A percentile compares a stretch with the other conserved stretches of the same genome.
These are phyloP conservation scores for Fusarium sulawesiense DNA, from an alignment of 2,329 filamentous ascomycete genomes.

Conservation along the genomic window DNA sequence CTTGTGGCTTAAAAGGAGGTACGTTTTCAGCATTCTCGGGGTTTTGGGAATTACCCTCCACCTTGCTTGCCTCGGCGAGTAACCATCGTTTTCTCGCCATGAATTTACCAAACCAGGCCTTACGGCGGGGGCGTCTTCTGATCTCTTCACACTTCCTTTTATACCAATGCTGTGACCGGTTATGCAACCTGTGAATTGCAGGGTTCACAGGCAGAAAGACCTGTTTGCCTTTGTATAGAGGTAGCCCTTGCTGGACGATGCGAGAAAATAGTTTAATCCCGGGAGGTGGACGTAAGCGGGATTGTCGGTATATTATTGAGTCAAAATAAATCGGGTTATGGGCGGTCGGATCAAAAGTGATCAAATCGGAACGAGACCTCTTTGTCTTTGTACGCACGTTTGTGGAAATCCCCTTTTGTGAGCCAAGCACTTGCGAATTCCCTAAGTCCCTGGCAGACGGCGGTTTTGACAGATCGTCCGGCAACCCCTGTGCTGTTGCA, in stretches of 20 bases:
- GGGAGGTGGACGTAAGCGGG: slow-evolving; percentile 40
- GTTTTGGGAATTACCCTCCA: slow-evolving; percentile 24
- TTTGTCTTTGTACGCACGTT: not conserved
- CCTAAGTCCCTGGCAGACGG: not conserved
- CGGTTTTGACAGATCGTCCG: not conserved
- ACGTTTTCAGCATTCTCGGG: slow-evolving; percentile 12
- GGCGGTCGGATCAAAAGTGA: slow-evolving; percentile 41
- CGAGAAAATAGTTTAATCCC: slow-evolving; percentile 30
- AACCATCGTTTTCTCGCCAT: slow-evolving; percentile 53
- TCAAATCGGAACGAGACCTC: not conserved
- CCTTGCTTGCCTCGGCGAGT: slow-evolving; percentile 36
- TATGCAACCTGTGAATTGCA: slow-evolving; percentile 59
- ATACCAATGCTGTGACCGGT: slow-evolving; percentile 59
- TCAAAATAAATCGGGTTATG: slow-evolving; percentile 51
- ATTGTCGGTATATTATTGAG: slow-evolving; percentile 54
- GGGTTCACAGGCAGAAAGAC: slow-evolving; percentile 63
- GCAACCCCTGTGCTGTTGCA: not conserved
- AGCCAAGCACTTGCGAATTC: not conserved
- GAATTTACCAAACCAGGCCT: slow-evolving; percentile 62
- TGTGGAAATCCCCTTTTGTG: not conserved
- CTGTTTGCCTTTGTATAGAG: slow-evolving; percentile 45
- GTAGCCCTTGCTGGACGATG: slow-evolving; percentile 3
- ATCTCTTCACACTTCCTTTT: slow-evolving; percentile 63
- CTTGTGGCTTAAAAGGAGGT: slow-evolving; percentile 43
- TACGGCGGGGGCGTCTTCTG: slow-evolving; percentile 58